Percentiles rank a stretch among this genome's conserved stretches.
These are phyloP conservation scores for Malus sieversii DNA, from an alignment of 306 rosid genomes.

Conservation along the genomic window DNA sequence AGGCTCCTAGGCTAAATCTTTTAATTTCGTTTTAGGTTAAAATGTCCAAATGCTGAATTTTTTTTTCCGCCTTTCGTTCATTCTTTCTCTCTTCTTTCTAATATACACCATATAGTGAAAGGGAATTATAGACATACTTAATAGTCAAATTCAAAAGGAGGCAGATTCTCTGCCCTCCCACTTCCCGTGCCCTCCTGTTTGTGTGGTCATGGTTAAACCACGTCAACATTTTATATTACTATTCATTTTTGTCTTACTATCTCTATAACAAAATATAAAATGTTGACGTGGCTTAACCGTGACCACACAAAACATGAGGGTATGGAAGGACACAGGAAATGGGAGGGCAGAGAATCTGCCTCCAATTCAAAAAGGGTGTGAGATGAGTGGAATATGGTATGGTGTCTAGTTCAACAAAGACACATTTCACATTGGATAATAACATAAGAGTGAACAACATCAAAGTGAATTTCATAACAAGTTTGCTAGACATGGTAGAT, in stretches of 20 bases:
- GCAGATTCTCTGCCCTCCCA: too few relatives aligned
- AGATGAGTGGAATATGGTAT: conserved; percentile 30
- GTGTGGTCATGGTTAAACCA: too few relatives aligned
- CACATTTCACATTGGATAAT: not conserved
- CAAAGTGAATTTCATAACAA: not conserved
- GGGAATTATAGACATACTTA: conserved; percentile 6
- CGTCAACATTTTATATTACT: too few relatives aligned
- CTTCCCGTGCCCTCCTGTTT: too few relatives aligned
- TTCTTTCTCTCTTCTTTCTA: too few relatives aligned
- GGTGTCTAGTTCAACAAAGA: conserved; percentile 36
- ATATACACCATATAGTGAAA: not conserved
- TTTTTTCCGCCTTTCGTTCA: too few relatives aligned
- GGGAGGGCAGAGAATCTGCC: too few relatives aligned
- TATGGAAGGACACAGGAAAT: too few relatives aligned
- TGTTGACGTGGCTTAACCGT: too few relatives aligned
- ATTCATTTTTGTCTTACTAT: too few relatives aligned
- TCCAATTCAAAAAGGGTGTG: conserved; percentile 17
- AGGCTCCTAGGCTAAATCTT: not conserved
- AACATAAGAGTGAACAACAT: not conserved
- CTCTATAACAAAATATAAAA: too few relatives aligned
- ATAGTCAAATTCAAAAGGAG: conserved; percentile 20
- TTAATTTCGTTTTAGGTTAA: not conserved
- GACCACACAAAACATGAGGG: too few relatives aligned
- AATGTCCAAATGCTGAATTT: not conserved
- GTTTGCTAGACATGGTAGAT: not conserved